Evolutionary conservation across 495 filamentous ascomycete genomes (phyloP).

Genomic region (Hypoxylon lienhwacheense): DNA sequence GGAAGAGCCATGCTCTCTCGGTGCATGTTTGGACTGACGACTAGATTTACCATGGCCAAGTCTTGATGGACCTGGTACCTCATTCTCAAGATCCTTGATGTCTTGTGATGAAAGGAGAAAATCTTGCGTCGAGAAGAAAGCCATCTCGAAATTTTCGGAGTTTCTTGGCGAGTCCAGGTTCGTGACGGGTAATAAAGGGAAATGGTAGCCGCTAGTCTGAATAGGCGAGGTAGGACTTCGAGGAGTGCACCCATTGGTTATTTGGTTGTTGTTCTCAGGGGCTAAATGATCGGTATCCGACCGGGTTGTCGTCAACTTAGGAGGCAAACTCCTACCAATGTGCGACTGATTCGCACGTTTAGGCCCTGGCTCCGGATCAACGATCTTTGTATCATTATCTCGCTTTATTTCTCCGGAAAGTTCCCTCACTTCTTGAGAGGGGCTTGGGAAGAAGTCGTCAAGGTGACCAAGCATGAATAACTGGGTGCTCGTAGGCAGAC

Average conservation of each 20-base stretch:
- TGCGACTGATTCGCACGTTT: background rate
- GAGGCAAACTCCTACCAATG: background rate
- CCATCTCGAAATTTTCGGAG: conserved; percentile 24
- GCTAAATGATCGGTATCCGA: background rate
- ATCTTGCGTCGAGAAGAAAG: conserved; percentile 52
- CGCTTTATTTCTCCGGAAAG: conserved; percentile 39
- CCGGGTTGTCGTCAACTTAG: background rate
- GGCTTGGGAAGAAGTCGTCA: conserved; percentile 53
- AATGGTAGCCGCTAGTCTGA: background rate
- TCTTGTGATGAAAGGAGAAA: conserved; percentile 52
- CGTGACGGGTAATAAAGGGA: background rate
- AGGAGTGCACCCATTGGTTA: background rate
- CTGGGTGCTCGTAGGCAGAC: conserved; percentile 46
- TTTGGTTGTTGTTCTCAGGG: background rate
- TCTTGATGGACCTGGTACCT: conserved; percentile 20
- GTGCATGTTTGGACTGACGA: background rate
- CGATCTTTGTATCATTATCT: background rate
- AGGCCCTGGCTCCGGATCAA: background rate
- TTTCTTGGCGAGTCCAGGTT: conserved; percentile 2
- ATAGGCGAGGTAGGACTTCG: background rate
- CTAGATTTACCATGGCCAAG: background rate
- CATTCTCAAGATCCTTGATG: conserved; percentile 46
- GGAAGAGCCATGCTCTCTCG: conserved; percentile 7
- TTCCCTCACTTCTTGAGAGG: conserved; percentile 52
- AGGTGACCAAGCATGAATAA: conserved; percentile 49